phyloP scores from a whole-genome alignment of 768 basidiomycete genomes.

The Suillus clintonianus region DNA sequence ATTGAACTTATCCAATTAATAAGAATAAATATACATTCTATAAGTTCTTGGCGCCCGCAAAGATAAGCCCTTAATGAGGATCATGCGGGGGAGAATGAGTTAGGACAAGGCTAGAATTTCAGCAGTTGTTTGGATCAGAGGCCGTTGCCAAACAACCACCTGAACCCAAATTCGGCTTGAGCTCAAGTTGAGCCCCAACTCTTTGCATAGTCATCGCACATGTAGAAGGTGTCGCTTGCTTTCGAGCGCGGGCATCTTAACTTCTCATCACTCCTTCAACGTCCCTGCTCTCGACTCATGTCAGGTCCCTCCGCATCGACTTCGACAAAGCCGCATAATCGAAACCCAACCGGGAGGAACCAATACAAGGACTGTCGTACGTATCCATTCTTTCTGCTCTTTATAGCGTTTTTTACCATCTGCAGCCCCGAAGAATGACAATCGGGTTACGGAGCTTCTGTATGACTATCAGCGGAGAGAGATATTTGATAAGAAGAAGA shows the following conservation, averaged over 20 bases:
- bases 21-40: too few relatives aligned
- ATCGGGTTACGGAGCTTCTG: constrained; percentile 15
- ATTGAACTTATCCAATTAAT: too few relatives aligned
- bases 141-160: constrained; percentile 1
- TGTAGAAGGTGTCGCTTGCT: background rate
- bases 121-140: constrained; percentile 1
- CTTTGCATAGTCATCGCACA: background rate
- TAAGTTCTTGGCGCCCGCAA: too few relatives aligned
- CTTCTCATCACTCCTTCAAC: background rate
- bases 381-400: constrained; percentile 10
- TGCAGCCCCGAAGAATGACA: constrained; percentile 26
- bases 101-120: background rate
- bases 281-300: background rate
- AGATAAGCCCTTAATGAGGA: too few relatives aligned
- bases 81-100: too few relatives aligned
- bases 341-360: constrained; percentile 29
- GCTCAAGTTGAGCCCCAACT: background rate
- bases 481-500: constrained; percentile 25
- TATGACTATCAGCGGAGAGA: constrained; percentile 27
- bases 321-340: constrained; percentile 7
- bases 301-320: constrained; percentile 2
- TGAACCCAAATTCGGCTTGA: background rate
- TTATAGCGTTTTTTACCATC: background rate
- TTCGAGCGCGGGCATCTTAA: background rate
- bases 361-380: constrained; percentile 32